Conservation (phyloP, 805 yeast genomes). For the Metschnikowia cubensis region DNA sequence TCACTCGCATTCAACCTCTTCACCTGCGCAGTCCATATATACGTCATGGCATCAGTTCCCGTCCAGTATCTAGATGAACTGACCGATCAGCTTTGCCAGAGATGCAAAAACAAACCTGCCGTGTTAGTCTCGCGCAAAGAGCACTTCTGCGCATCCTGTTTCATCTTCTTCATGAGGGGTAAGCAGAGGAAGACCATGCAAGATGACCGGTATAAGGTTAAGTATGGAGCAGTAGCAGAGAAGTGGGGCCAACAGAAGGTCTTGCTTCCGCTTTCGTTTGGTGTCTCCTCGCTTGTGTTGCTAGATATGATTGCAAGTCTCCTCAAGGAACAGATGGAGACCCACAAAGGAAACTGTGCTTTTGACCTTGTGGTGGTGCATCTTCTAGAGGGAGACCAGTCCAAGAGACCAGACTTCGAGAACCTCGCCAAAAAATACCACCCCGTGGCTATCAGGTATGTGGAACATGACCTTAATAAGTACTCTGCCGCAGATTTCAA, state of each 20-base stretch:
- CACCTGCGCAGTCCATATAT: not conserved
- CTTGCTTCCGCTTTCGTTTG: slow-evolving; percentile 62
- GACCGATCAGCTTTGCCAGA: slow-evolving; percentile 31
- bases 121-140: slow-evolving; percentile 57
- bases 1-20: slow-evolving; percentile 5
- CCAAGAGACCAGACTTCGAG: slow-evolving; percentile 14
- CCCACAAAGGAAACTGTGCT: slow-evolving; percentile 65
- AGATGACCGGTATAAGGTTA: slow-evolving; percentile 68
- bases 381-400: slow-evolving; percentile 35
- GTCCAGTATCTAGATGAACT: slow-evolving; percentile 13
- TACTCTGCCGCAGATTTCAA: slow-evolving; percentile 30
- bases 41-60: slow-evolving; percentile 13
- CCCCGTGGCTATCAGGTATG: slow-evolving; percentile 31
- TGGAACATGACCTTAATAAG: slow-evolving; percentile 39
- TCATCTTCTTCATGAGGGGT: slow-evolving; percentile 64
- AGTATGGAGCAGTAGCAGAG: slow-evolving; percentile 45
- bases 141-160: slow-evolving; percentile 63
- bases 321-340: slow-evolving; percentile 56
- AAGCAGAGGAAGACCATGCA: slow-evolving; percentile 80
- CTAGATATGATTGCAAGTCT: slow-evolving; percentile 62
- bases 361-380: slow-evolving; percentile 54
- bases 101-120: slow-evolving; percentile 47
- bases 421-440: slow-evolving; percentile 17
- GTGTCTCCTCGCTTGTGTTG: slow-evolving; percentile 61
- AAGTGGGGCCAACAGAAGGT: slow-evolving; percentile 39